Conservation (phyloP, 2,329 filamentous ascomycete species). For the Diaporthe nobilis region DNA sequence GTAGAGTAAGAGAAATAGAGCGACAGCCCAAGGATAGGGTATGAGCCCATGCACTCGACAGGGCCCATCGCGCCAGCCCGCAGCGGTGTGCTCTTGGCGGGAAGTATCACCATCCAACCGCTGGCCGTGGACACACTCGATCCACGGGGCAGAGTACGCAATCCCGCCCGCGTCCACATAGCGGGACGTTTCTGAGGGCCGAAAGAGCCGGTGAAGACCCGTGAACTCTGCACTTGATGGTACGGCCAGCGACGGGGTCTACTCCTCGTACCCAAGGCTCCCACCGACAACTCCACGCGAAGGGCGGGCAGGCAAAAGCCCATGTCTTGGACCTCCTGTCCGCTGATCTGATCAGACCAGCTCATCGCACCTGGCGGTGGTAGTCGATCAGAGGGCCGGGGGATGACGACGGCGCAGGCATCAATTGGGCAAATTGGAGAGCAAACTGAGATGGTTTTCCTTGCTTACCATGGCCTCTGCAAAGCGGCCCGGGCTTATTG, state of each 20-base stretch:
- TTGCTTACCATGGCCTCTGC: not conserved
- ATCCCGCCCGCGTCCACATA: not conserved
- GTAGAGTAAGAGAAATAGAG: not conserved
- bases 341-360: slow-evolving; percentile 4
- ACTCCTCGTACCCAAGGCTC: slow-evolving; percentile 13
- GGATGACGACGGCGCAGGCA: slow-evolving; percentile 27
- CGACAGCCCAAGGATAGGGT: not conserved
- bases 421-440: slow-evolving; percentile 7
- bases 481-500: slow-evolving; percentile 20
- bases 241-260: not conserved
- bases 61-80: not conserved
- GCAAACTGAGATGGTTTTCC: not conserved
- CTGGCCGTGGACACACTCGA: not conserved
- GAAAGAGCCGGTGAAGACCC: not conserved
- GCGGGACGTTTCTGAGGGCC: not conserved
- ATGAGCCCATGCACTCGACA: not conserved
- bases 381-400: not conserved
- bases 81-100: not conserved
- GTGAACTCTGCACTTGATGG: not conserved
- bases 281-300: not conserved
- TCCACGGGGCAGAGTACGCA: not conserved
- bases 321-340: not conserved
- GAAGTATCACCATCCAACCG: not conserved
- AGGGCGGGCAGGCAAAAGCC: not conserved
- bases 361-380: not conserved